Conservation (phyloP, 225 moss, liverwort and hornwort species). For the Pseudoscleropodium purum region DNA sequence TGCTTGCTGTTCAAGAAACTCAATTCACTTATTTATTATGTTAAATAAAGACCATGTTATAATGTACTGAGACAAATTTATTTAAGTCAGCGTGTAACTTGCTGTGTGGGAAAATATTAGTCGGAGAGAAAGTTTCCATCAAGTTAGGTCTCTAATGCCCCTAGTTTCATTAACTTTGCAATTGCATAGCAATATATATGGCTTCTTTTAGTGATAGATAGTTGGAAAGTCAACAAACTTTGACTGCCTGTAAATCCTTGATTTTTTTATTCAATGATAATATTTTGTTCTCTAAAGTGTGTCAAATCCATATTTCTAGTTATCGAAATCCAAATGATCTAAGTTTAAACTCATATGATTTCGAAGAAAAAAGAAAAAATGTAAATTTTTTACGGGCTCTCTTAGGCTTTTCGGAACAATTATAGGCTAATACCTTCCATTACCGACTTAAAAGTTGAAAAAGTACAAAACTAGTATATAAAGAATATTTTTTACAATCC, state of each 20-base stretch:
- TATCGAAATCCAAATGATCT: not conserved
- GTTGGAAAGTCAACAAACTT: not conserved
- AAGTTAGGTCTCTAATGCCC: not conserved
- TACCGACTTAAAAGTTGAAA: not conserved
- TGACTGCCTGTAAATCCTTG: not conserved
- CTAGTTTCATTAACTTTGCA: not conserved
- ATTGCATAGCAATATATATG: too few relatives aligned
- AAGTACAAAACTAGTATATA: not conserved
- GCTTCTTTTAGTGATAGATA: too few relatives aligned
- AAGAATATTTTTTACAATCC: not conserved
- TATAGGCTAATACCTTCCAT: not conserved
- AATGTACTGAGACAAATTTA: not conserved
- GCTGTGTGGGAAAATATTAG: not conserved
- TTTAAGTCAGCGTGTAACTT: not conserved
- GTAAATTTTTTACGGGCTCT: too few relatives aligned
- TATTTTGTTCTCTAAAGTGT: too few relatives aligned
- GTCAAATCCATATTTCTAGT: not conserved
- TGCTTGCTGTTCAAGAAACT: not conserved
- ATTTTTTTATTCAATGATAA: not conserved
- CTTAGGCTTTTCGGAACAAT: not conserved
- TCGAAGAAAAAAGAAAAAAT: not conserved
- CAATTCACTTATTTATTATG: not conserved
- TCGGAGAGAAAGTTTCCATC: not conserved
- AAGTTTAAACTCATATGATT: not conserved
- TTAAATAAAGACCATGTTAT: too few relatives aligned